Conservation (phyloP, 306 rosid genomes). For the Vigna reflexopilosa region DNA sequence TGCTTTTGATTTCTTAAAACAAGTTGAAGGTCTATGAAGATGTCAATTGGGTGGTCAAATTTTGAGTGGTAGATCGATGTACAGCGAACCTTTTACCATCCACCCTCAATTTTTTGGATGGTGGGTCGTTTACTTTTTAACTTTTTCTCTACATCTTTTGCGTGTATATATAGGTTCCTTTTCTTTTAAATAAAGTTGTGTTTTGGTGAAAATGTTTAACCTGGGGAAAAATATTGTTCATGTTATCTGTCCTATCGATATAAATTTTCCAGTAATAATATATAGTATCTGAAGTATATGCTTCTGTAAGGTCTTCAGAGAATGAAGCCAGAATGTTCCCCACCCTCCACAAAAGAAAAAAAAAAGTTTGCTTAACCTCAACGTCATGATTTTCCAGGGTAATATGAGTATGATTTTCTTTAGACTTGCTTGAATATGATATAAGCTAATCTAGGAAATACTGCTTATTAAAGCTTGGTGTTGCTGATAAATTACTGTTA, state of each 20-base stretch:
- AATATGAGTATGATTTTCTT: neutral
- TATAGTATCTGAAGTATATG: constrained; percentile 9
- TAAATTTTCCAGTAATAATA: neutral
- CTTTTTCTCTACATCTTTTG: constrained; percentile 39
- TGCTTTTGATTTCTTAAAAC: constrained; percentile 35
- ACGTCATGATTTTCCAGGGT: constrained; percentile 38
- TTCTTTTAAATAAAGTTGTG: constrained; percentile 34
- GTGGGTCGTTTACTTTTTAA: constrained; percentile 40
- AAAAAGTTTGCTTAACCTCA: constrained; percentile 42
- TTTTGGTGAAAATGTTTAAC: constrained; percentile 32
- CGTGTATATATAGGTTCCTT: constrained; percentile 11
- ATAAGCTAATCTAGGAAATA: constrained; percentile 1
- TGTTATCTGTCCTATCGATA: neutral
- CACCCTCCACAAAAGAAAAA: constrained; percentile 6
- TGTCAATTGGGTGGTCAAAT: constrained; percentile 40
- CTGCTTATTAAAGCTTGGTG: neutral
- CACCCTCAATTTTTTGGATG: constrained; percentile 34
- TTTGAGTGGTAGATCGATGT: constrained; percentile 35
- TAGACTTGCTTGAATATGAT: neutral
- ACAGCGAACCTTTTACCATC: constrained; percentile 37
- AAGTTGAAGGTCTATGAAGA: constrained; percentile 25
- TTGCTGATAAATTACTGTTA: neutral
- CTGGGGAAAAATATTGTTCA: neutral
- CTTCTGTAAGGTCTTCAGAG: constrained; percentile 18
- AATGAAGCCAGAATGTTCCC: constrained; percentile 35